Conservation (phyloP, 129 eudicot species). For the Saussurea involucrata region DNA sequence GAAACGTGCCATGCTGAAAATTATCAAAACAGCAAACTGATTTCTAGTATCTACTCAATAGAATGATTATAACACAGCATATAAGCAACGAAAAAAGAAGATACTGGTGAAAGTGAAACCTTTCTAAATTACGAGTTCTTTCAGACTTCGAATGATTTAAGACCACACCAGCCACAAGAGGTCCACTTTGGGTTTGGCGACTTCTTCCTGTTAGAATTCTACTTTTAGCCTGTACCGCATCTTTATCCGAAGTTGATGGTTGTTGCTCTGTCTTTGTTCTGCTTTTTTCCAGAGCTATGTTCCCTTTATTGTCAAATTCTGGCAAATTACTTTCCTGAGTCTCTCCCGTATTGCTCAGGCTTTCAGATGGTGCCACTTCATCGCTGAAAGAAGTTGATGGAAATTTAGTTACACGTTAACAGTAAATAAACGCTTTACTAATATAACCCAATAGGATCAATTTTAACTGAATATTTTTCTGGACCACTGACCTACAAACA, state of each 20-base stretch:
- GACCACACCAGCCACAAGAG: conserved; percentile 70
- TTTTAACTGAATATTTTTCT: background rate
- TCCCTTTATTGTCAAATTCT: conserved; percentile 38
- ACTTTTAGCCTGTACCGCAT: conserved; percentile 46
- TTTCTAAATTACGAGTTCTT: conserved; percentile 57
- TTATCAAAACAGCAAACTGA: background rate
- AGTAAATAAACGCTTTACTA: background rate
- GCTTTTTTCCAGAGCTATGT: conserved; percentile 26
- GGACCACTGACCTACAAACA: conserved; percentile 51
- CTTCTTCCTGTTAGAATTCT: conserved; percentile 41
- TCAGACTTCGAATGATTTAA: conserved; percentile 62
- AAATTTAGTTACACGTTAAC: background rate
- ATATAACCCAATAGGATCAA: background rate
- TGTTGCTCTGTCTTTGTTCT: conserved; percentile 43
- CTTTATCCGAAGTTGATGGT: conserved; percentile 55
- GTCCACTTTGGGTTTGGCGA: conserved; percentile 91
- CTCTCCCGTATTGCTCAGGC: conserved; percentile 35
- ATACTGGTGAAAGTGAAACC: conserved; percentile 44
- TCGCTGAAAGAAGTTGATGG: conserved; percentile 16
- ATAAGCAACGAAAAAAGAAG: background rate
- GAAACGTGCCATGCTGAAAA: background rate
- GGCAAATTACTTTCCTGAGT: conserved; percentile 34
- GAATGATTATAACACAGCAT: background rate
- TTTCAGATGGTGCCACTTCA: conserved; percentile 36
- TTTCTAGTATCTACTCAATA: background rate